Percentiles rank a stretch among this genome's conserved stretches.
Evolutionary conservation across 202 grass and related monocot genomes (phyloP).

Genomic region (Alloteropsis angusta): DNA sequence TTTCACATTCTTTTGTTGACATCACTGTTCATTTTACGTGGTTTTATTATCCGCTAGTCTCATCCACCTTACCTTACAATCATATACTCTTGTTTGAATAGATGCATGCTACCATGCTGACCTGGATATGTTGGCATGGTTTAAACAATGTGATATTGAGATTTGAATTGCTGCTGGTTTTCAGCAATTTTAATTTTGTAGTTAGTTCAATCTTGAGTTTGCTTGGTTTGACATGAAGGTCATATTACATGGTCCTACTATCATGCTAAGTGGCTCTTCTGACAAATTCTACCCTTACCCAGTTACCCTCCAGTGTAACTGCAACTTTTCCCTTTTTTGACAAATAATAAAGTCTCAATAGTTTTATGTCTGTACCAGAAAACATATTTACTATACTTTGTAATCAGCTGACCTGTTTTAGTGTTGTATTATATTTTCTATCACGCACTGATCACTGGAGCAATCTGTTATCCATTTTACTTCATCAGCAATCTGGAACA

Average conservation of each 20-base stretch:
- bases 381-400: neutral
- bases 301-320: neutral
- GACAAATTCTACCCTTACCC: neutral
- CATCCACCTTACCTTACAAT: neutral
- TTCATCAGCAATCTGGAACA: slow-evolving; percentile 44
- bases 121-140: neutral
- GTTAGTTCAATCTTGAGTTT: neutral
- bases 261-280: neutral
- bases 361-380: neutral
- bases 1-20: slow-evolving; percentile 13
- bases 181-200: neutral
- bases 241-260: neutral
- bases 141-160: neutral
- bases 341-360: too few species aligned
- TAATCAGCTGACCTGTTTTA: slow-evolving; percentile 17
- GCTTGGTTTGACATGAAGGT: neutral
- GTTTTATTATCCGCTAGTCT: neutral
- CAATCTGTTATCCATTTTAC: slow-evolving; percentile 21
- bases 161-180: neutral
- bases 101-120: neutral
- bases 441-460: neutral
- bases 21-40: slow-evolving; percentile 8
- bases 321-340: neutral
- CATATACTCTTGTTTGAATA: neutral
- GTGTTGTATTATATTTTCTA: neutral